Evolutionary conservation across 139 green algal genomes (phyloP).

Genomic region (Micractinium sp.): DNA sequence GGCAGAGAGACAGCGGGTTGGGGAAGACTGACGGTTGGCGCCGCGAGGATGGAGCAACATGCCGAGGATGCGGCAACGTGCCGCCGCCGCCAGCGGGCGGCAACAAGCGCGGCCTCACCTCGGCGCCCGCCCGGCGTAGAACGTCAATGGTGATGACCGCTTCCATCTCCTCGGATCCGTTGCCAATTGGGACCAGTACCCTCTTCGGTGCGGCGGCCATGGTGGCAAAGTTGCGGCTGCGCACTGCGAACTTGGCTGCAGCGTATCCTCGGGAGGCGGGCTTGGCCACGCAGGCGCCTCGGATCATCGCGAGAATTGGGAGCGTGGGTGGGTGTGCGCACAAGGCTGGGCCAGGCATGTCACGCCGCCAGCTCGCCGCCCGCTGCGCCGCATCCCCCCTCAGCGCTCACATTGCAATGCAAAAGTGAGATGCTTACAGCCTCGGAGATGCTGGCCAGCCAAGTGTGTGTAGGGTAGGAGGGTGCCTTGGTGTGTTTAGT

Average conservation of each 20-base stretch:
- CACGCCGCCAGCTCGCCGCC: neutral
- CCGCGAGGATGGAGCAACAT: too few species aligned
- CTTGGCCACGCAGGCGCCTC: neutral
- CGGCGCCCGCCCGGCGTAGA: conserved; percentile 81
- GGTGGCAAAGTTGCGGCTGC: neutral
- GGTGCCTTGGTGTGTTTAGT: neutral
- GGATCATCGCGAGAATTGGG: neutral
- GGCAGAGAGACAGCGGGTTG: too few species aligned
- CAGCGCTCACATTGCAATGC: neutral
- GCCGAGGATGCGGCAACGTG: too few species aligned
- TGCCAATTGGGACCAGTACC: conserved; percentile 86
- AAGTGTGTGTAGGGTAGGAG: neutral
- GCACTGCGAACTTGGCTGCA: too few species aligned
- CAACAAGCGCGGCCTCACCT: conserved; percentile 27
- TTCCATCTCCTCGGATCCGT: conserved; percentile 93
- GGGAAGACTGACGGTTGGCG: too few species aligned
- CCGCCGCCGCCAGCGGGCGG: neutral
- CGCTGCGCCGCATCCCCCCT: neutral
- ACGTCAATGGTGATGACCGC: conserved; percentile 92
- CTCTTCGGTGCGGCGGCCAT: conserved; percentile 49
- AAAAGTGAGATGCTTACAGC: neutral
- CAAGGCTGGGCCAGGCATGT: neutral
- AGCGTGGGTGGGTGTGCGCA: too few species aligned
- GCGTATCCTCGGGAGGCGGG: too few species aligned
- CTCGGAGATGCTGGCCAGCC: neutral